Evolutionary conservation across 331 rosid genomes (phyloP), one percentile per base, ranked within the genome.

Genomic region (Rosa hybrid): DNA sequence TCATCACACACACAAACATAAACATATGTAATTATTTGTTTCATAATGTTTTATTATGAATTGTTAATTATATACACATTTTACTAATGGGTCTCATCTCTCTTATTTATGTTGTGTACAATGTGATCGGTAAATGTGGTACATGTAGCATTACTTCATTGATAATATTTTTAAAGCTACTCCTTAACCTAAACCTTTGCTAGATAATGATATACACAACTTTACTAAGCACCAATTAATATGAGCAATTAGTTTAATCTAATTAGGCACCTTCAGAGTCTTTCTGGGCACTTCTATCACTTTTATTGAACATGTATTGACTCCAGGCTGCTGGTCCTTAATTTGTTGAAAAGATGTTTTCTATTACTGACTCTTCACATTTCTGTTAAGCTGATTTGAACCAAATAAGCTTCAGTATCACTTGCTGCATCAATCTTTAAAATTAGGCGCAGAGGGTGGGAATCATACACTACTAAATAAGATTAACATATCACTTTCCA

Each of bases 21-120:
- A 10, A 21, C 71, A 27, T 27, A 62, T 34, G 20, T 25, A 75
- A 75, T 64, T 57, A 45, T 75, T 49, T 75, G 30, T 68, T 75
- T 60, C 59, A n/a, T 53, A 12, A 74, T 63, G 27, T 50, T 62
- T 67, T 68, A 11, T 54, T 21, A 27, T 38, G 51, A 45, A 42
- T 69, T 78, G 44, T 69, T 38, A 60, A 62, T 63, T 1, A n/a
- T 41, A 25, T 21, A 39, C 46, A 20, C 21, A 12, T 6, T 70
- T 18, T n/a, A 6, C 30, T 21, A 38, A 48, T 65, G 20, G 18
- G 69, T 67, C 17, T 63, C 4, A 63, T 20, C 39, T 3, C 4
- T 38, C 25, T 21, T 1, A 74, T 8, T 34, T 34, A 53, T 74
- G 17, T 20, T 7, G n/a, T 38, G n/a, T 9, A 1, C 18, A 10